Conservation (phyloP, 2,329 filamentous ascomycete species). For the Aspergillus quadrilineatus region DNA sequence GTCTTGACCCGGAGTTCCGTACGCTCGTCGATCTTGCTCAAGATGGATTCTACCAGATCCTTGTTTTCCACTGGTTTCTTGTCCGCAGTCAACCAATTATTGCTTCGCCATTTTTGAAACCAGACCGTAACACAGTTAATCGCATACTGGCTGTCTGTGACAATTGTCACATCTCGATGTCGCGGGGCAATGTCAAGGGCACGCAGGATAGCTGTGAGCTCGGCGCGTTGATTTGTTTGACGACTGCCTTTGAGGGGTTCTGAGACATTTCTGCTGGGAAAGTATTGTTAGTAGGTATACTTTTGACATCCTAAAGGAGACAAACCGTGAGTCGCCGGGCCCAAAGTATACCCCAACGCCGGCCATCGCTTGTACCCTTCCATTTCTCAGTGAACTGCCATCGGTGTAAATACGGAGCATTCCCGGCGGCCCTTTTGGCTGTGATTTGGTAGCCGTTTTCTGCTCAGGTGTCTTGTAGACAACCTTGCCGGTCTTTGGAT, state of each 20-base stretch:
- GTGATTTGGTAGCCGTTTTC: slow-evolving; percentile 48
- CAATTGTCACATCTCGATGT: slow-evolving; percentile 69
- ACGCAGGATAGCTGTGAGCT: slow-evolving; percentile 82
- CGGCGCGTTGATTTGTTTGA: slow-evolving; percentile 96
- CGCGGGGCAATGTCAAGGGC: slow-evolving; percentile 73
- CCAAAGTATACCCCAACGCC: slow-evolving; percentile 67
- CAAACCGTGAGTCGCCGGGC: slow-evolving; percentile 56
- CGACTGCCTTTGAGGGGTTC: slow-evolving; percentile 70
- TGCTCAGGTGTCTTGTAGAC: slow-evolving; percentile 56
- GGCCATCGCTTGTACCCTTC: slow-evolving; percentile 53
- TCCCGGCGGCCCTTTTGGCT: slow-evolving; percentile 45
- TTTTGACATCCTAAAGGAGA: slow-evolving; percentile 1
- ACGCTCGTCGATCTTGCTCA: slow-evolving; percentile 69
- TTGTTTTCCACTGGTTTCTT: slow-evolving; percentile 78
- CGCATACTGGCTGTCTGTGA: slow-evolving; percentile 85
- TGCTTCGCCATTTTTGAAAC: slow-evolving; percentile 72
- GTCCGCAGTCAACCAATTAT: slow-evolving; percentile 73
- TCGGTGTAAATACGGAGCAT: slow-evolving; percentile 64
- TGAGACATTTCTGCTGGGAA: slow-evolving; percentile 62
- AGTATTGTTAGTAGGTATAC: slow-evolving; percentile 21
- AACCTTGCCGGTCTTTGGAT: slow-evolving; percentile 54
- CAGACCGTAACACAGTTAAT: slow-evolving; percentile 87
- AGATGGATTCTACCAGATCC: slow-evolving; percentile 74
- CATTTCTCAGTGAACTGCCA: slow-evolving; percentile 61
- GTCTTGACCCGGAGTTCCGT: slow-evolving; percentile 61